Percentiles rank a stretch among this genome's conserved stretches.
phyloP scores from a whole-genome alignment of 2,329 filamentous ascomycete species.

The Paecilomyces sp. region DNA sequence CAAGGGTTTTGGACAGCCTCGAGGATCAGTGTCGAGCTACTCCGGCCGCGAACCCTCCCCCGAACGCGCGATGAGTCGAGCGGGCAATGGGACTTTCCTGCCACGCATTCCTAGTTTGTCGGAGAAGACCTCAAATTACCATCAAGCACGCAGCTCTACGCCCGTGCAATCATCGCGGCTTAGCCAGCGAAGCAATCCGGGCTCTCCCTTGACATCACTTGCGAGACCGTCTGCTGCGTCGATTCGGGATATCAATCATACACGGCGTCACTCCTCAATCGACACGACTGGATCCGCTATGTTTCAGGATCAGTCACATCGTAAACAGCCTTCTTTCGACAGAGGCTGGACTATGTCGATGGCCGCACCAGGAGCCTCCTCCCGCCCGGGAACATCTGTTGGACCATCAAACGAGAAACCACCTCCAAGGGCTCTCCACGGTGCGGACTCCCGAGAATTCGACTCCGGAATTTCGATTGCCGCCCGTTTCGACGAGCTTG shows the following conservation, averaged over 20 bases:
- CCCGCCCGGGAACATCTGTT: constrained; percentile 26
- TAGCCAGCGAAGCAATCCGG: constrained; percentile 24
- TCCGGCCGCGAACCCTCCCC: constrained; percentile 33
- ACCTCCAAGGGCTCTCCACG: not conserved
- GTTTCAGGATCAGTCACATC: constrained; percentile 34
- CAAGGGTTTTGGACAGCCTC: constrained; percentile 47
- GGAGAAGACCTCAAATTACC: constrained; percentile 22
- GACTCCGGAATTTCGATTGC: constrained; percentile 22
- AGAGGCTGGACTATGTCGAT: constrained; percentile 50
- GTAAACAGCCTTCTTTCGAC: constrained; percentile 54
- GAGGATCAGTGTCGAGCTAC: constrained; percentile 32
- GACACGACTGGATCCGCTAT: constrained; percentile 49
- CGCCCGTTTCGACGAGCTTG: constrained; percentile 52
- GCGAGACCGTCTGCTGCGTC: constrained; percentile 69
- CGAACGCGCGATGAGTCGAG: constrained; percentile 38
- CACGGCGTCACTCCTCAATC: constrained; percentile 79
- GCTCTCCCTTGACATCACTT: constrained; percentile 36
- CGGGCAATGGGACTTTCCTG: constrained; percentile 30
- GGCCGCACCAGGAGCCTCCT: constrained; percentile 23
- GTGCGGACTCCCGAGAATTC: constrained; percentile 17
- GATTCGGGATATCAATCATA: constrained; percentile 73
- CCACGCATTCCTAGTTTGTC: constrained; percentile 37
- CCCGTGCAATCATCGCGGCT: constrained; percentile 23
- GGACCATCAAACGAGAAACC: constrained; percentile 16
- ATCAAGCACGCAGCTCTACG: constrained; percentile 16